Evolutionary conservation across 1,139 yeast genomes (phyloP).

Genomic region (Arxiozyma telluris): DNA sequence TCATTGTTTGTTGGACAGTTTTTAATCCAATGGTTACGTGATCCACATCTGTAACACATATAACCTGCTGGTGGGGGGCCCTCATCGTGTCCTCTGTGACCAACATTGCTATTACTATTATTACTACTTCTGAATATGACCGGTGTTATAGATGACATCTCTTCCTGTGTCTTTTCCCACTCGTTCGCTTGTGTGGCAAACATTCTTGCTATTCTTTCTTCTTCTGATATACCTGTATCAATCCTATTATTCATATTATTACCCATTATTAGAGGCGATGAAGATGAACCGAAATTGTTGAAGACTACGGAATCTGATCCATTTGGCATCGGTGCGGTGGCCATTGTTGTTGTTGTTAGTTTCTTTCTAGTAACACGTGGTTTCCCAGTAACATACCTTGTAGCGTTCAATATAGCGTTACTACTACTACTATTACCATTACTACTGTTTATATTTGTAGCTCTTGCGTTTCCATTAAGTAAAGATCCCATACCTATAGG

Average conservation of each 20-base stretch:
- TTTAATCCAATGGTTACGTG: slow-evolving; percentile 92
- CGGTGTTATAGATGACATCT: slow-evolving; percentile 68
- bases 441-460: slow-evolving; percentile 34
- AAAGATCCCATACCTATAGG: slow-evolving; percentile 10
- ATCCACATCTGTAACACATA: slow-evolving; percentile 93
- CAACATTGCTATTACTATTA: slow-evolving; percentile 8
- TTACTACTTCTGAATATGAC: slow-evolving; percentile 41
- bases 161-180: slow-evolving; percentile 92
- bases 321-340: not conserved
- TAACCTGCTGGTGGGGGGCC: slow-evolving; percentile 88
- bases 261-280: not conserved
- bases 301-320: slow-evolving; percentile 12
- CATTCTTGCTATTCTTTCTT: slow-evolving; percentile 82
- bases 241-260: not conserved
- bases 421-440: too few relatives aligned
- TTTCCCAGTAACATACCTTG: slow-evolving; percentile 79
- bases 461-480: slow-evolving; percentile 36
- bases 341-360: slow-evolving; percentile 5
- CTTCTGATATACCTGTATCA: slow-evolving; percentile 45
- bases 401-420: slow-evolving; percentile 50
- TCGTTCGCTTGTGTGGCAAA: slow-evolving; percentile 86
- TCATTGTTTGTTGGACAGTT: slow-evolving; percentile 92
- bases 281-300: slow-evolving; percentile 1
- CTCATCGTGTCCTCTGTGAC: slow-evolving; percentile 16
- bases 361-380: slow-evolving; percentile 44